Conservation (phyloP, 331 rosid genomes). For the Phaseolus coccineus region DNA sequence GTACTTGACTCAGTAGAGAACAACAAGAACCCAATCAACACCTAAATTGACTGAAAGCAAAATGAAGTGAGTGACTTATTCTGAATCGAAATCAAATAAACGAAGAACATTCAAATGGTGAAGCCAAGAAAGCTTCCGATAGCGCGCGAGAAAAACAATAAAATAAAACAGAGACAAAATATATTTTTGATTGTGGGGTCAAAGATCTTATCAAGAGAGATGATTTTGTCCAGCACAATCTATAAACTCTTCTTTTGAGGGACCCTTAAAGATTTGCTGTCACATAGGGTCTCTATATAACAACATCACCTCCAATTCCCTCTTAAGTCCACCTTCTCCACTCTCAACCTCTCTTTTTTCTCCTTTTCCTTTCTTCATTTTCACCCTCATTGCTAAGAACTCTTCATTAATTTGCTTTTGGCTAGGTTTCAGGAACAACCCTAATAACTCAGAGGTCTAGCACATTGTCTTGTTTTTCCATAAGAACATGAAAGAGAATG, state of each 20-base stretch:
- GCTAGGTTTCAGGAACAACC: background rate
- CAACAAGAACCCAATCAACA: background rate
- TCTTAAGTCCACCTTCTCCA: conserved; percentile 46
- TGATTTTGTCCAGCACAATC: conserved; percentile 74
- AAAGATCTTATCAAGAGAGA: conserved; percentile 73
- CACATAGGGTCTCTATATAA: conserved; percentile 68
- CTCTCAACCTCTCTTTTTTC: background rate
- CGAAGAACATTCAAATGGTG: conserved; percentile 10
- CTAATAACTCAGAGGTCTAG: background rate
- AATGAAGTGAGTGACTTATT: background rate
- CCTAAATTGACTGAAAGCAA: background rate
- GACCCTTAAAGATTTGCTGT: conserved; percentile 78
- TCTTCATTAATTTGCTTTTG: background rate
- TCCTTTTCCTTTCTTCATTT: conserved; percentile 24
- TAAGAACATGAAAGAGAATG: conserved; percentile 65
- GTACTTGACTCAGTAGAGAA: conserved; percentile 19
- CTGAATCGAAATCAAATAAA: background rate
- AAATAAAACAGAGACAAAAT: conserved; percentile 48
- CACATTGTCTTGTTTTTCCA: background rate
- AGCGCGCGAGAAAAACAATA: background rate
- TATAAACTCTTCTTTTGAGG: conserved; percentile 69
- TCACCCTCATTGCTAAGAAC: background rate
- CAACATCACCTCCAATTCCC: conserved; percentile 41
- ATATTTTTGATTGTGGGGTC: conserved; percentile 65
- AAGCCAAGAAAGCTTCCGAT: conserved; percentile 12